These are phyloP conservation scores for Moesziomyces aphidis DNA, from an alignment of 1,284 basidiomycete genomes.

Conservation along the genomic window DNA sequence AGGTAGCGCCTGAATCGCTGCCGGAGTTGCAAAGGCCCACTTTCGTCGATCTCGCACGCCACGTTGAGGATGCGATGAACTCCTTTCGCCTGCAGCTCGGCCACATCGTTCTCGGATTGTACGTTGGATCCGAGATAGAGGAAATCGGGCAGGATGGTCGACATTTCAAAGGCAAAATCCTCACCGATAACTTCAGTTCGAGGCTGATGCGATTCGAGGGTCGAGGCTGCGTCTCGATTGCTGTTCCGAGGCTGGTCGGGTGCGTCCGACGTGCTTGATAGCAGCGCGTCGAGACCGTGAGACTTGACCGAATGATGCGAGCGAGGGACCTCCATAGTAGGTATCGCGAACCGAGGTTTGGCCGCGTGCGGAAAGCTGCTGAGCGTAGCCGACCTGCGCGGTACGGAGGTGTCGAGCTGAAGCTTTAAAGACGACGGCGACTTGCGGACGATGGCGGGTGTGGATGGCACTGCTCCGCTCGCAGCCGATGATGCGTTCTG, in stretches of 20 bases:
- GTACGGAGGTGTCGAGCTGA: constrained; percentile 36
- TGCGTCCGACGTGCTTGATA: not conserved
- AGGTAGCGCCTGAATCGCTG: constrained; percentile 80
- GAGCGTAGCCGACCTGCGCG: constrained; percentile 33
- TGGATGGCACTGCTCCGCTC: constrained; percentile 5
- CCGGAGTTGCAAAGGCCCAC: constrained; percentile 28
- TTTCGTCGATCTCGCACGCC: constrained; percentile 75
- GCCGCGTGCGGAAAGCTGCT: constrained; percentile 29
- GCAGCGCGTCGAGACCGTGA: not conserved
- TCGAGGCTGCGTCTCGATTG: not conserved
- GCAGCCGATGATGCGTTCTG: constrained; percentile 10
- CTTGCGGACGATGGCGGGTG: constrained; percentile 8
- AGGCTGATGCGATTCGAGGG: constrained; percentile 1
- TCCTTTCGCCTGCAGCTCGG: constrained; percentile 79
- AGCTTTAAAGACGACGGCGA: constrained; percentile 32
- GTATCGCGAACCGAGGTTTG: not conserved
- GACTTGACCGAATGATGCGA: not conserved
- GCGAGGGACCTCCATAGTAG: not conserved
- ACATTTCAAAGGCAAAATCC: constrained; percentile 45
- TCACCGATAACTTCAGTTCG: constrained; percentile 14
- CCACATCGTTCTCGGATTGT: constrained; percentile 78
- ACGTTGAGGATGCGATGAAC: constrained; percentile 90
- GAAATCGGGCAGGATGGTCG: constrained; percentile 83
- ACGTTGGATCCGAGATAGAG: constrained; percentile 91
- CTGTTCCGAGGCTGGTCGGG: not conserved